A percentile compares a stretch with the other conserved stretches of the same genome.
phyloP scores from a whole-genome alignment of 2,329 filamentous ascomycete species.

The Xylariales sp. region DNA sequence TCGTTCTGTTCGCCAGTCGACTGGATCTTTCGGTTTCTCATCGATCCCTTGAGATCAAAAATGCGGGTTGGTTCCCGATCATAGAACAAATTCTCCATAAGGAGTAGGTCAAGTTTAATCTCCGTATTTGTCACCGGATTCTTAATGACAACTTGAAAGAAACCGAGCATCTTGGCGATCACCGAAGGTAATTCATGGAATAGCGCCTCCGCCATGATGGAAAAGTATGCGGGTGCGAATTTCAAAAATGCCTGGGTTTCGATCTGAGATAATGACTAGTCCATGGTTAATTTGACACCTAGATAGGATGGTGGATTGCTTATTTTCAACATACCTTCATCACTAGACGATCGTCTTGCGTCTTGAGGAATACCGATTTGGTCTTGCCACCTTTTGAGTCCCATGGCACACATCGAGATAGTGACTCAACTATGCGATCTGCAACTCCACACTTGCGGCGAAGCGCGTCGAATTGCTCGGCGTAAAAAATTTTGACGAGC shows the following conservation, averaged over 20 bases:
- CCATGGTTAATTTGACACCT: conserved; percentile 10
- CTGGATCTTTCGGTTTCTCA: conserved; percentile 98
- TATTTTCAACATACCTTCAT: conserved; percentile 68
- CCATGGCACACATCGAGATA: conserved; percentile 96
- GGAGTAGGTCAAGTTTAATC: conserved; percentile 90
- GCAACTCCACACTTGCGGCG: conserved; percentile 92
- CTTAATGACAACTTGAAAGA: conserved; percentile 97
- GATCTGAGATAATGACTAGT: conserved; percentile 83
- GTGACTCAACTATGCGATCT: conserved; percentile 92
- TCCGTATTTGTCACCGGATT: conserved; percentile 91
- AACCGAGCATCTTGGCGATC: conserved; percentile 98
- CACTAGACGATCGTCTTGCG: conserved; percentile 91
- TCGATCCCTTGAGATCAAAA: conserved; percentile 96
- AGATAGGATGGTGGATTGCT: conserved; percentile 55
- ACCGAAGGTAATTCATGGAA: conserved; percentile 96
- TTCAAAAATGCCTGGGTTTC: conserved; percentile 94
- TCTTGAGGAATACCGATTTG: conserved; percentile 97
- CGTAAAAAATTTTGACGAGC: conserved; percentile 98
- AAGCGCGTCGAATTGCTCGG: conserved; percentile 96
- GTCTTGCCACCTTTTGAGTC: conserved; percentile 98
- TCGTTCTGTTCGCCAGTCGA: conserved; percentile 96
- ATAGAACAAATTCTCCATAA: conserved; percentile 99
- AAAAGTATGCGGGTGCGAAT: conserved; percentile 97
- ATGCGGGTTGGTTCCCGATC: conserved; percentile 89
- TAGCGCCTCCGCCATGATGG: conserved; percentile 94